Conservation (phyloP, 2,329 filamentous ascomycete species). For the Calonectria naviculata region DNA sequence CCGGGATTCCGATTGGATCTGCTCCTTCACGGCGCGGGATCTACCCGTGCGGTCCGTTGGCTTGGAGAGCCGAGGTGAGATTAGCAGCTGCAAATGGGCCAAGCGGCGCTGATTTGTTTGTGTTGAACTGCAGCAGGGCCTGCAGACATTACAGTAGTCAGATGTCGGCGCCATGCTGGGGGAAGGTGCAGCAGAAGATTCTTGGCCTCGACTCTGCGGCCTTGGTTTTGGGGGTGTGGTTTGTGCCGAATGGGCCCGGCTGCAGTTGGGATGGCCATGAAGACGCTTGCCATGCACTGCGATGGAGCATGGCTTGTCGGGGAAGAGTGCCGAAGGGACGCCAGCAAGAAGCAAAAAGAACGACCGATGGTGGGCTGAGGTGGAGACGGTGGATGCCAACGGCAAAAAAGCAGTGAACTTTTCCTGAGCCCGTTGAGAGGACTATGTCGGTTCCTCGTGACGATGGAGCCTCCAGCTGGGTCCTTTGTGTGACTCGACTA, state of each 20-base stretch:
- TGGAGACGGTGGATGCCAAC: conserved; percentile 1
- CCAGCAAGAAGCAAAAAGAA: neutral
- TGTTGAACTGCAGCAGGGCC: neutral
- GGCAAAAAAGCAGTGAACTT: neutral
- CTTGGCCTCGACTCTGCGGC: conserved; percentile 7
- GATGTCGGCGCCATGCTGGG: neutral
- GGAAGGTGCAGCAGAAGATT: neutral
- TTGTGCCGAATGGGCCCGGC: conserved; percentile 4
- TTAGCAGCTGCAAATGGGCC: neutral
- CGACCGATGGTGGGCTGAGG: conserved; percentile 2
- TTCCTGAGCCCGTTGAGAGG: neutral
- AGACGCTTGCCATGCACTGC: conserved; percentile 12
- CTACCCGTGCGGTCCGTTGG: conserved; percentile 24
- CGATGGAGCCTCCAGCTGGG: neutral
- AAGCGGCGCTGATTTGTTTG: neutral
- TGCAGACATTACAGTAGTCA: neutral
- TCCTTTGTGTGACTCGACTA: neutral
- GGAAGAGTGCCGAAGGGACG: conserved; percentile 8
- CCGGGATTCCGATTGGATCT: conserved; percentile 22
- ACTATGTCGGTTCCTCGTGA: neutral
- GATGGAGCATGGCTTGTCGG: conserved; percentile 12
- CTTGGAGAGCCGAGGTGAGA: conserved; percentile 4
- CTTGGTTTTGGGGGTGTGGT: conserved; percentile 5
- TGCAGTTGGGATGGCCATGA: neutral
- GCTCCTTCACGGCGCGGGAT: conserved; percentile 20